A percentile compares a stretch with the other conserved stretches of the same genome.
phyloP scores from a whole-genome alignment of 805 yeast species.

The Metschnikowia bowlesiae region DNA sequence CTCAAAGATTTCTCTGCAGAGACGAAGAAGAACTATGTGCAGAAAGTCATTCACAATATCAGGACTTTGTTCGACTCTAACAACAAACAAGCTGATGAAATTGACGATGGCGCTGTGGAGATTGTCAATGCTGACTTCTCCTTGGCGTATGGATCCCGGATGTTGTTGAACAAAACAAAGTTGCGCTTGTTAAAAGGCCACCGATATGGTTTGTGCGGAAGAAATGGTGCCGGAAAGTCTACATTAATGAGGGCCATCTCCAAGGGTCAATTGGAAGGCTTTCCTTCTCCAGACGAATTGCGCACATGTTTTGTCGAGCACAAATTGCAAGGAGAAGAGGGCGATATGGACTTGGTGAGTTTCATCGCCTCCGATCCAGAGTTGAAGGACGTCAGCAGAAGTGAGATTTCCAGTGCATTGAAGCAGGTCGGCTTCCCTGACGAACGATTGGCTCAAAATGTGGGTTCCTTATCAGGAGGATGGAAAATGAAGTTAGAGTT shows the following conservation, averaged over 20 bases:
- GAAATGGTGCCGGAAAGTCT: conserved; percentile 98
- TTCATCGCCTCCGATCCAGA: conserved; percentile 91
- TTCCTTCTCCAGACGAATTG: conserved; percentile 83
- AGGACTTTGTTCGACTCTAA: conserved; percentile 48
- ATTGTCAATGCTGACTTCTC: conserved; percentile 94
- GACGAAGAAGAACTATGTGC: conserved; percentile 34
- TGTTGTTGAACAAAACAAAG: conserved; percentile 90
- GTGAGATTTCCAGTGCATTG: conserved; percentile 72
- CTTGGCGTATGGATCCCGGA: conserved; percentile 94
- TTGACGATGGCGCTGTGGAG: conserved; percentile 77
- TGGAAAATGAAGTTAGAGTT: conserved; percentile 99
- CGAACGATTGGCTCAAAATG: conserved; percentile 83
- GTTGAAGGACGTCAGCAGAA: conserved; percentile 55
- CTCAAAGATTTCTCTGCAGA: conserved; percentile 13
- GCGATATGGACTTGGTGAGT: conserved; percentile 79
- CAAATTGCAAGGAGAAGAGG: conserved; percentile 91
- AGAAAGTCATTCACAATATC: conserved; percentile 42
- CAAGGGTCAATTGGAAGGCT: conserved; percentile 94
- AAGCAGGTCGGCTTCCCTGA: conserved; percentile 87
- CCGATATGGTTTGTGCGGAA: conserved; percentile 95
- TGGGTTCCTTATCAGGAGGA: conserved; percentile 95
- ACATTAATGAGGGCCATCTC: conserved; percentile 96
- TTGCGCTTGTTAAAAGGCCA: conserved; percentile 88
- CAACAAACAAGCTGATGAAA: conserved; percentile 47
- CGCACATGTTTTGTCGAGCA: conserved; percentile 97